phyloP scores from a whole-genome alignment of 768 basidiomycete genomes.

The Leccinum rimulosum region DNA sequence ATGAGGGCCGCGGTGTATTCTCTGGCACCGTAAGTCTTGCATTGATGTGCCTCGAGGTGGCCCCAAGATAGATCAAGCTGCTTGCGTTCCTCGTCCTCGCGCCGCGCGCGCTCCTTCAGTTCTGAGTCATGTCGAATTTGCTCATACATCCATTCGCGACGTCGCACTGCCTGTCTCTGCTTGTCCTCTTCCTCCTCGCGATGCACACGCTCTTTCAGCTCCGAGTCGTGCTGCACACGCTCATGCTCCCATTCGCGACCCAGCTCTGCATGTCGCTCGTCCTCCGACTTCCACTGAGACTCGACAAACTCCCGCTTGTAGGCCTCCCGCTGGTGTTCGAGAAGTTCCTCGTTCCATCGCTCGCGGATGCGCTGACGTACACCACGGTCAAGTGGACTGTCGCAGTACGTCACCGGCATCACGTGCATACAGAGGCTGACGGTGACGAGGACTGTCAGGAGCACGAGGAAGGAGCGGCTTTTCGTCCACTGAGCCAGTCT shows the following conservation, averaged over 20 bases:
- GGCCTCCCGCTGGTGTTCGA: conserved; percentile 16
- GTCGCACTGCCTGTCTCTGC: background rate
- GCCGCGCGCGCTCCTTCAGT: background rate
- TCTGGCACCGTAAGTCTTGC: background rate
- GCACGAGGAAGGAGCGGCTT: background rate
- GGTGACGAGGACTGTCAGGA: background rate
- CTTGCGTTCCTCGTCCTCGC: background rate
- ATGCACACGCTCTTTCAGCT: background rate
- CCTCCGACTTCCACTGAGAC: conserved; percentile 22
- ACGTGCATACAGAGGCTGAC: background rate
- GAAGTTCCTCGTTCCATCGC: conserved; percentile 19
- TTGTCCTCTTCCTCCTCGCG: background rate
- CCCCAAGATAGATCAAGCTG: background rate
- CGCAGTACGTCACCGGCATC: background rate
- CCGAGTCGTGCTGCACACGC: background rate
- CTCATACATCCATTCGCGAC: background rate
- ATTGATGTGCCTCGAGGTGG: background rate
- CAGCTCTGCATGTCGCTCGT: conserved; percentile 8
- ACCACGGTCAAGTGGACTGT: conserved; percentile 13
- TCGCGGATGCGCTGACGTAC: conserved; percentile 22
- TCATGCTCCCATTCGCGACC: conserved; percentile 22
- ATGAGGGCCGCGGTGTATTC: background rate
- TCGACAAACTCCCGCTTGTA: conserved; percentile 7
- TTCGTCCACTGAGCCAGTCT: background rate
- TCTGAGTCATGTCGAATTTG: background rate